phyloP scores from a whole-genome alignment of 257 asterid genomes.

The Leptodermis oblonga region DNA sequence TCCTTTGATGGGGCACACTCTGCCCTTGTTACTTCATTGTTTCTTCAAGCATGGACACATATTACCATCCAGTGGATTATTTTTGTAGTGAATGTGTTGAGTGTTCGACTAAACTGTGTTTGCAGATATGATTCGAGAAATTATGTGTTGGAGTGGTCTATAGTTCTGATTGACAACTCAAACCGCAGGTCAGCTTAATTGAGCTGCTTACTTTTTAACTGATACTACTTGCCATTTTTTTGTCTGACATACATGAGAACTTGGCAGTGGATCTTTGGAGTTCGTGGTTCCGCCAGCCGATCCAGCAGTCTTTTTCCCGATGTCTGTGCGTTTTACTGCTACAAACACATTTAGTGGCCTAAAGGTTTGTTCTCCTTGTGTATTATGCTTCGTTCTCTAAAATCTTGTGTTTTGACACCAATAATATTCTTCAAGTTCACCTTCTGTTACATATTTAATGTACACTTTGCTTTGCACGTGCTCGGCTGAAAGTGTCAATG shows the following conservation, averaged over 20 bases:
- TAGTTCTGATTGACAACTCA: slow-evolving; percentile 75
- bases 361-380: slow-evolving; percentile 47
- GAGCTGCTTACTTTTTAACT: slow-evolving; percentile 10
- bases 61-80: not conserved
- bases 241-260: slow-evolving; percentile 22
- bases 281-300: slow-evolving; percentile 80
- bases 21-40: no score
- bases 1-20: not conserved
- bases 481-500: not conserved
- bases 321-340: slow-evolving; percentile 69
- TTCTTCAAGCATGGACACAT: no score
- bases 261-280: slow-evolving; percentile 89
- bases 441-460: not conserved
- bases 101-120: not conserved
- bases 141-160: slow-evolving; percentile 87
- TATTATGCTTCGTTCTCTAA: not conserved
- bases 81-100: not conserved
- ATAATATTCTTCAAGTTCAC: not conserved
- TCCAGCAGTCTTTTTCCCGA: slow-evolving; percentile 74
- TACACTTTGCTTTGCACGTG: not conserved
- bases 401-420: not conserved
- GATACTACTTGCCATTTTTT: slow-evolving; percentile 11
- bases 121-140: slow-evolving; percentile 80
- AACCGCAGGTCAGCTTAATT: slow-evolving; percentile 71
- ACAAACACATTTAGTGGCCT: slow-evolving; percentile 72